phyloP scores from a whole-genome alignment of 371 early-diverging fungal species.

The Capillidium heterosporum region DNA sequence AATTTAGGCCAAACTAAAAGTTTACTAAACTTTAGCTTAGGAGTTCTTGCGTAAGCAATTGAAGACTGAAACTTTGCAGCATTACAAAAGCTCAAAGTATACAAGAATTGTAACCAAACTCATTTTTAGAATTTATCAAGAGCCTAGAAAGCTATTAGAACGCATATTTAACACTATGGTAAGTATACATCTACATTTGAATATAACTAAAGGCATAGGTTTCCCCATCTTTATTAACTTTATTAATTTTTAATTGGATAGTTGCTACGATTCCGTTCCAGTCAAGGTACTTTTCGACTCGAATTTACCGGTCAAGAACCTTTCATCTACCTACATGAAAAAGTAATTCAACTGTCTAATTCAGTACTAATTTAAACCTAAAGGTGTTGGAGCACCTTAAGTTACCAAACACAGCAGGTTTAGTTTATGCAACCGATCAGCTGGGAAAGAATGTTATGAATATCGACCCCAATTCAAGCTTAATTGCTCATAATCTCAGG shows the following conservation, averaged over 20 bases:
- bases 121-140: too few relatives aligned
- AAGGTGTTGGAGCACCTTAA: neutral
- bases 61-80: too few relatives aligned
- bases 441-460: slow-evolving; percentile 11
- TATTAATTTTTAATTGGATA: neutral
- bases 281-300: neutral
- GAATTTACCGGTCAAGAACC: neutral
- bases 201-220: too few relatives aligned
- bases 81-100: too few relatives aligned
- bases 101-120: too few relatives aligned
- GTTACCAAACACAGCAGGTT: neutral
- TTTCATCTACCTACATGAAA: neutral
- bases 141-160: too few relatives aligned
- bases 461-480: slow-evolving; percentile 17
- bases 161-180: too few relatives aligned
- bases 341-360: neutral
- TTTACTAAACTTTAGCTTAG: too few relatives aligned
- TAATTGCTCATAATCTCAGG: neutral
- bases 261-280: neutral
- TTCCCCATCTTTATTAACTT: too few relatives aligned
- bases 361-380: neutral
- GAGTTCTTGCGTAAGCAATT: too few relatives aligned
- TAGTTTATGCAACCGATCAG: neutral
- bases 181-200: too few relatives aligned
- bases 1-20: too few relatives aligned